phyloP scores from a whole-genome alignment of 2,329 filamentous ascomycete genomes.

The Hymenoscyphus repandus region DNA sequence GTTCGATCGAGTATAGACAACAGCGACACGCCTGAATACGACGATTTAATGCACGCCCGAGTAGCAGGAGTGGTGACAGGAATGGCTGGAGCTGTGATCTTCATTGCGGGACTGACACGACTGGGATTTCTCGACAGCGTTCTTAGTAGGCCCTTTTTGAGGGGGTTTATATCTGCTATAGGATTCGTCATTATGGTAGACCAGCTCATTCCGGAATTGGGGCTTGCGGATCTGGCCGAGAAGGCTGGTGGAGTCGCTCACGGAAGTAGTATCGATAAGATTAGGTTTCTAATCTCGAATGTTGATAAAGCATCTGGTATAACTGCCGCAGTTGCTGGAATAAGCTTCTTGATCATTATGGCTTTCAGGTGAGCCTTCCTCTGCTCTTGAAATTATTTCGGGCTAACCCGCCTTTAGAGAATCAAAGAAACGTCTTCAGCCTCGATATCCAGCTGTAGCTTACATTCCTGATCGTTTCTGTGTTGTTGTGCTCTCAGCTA shows the following conservation, averaged over 20 bases:
- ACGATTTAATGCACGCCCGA: conserved; percentile 64
- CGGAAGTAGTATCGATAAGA: conserved; percentile 80
- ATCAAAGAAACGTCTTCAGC: conserved; percentile 74
- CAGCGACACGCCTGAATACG: conserved; percentile 59
- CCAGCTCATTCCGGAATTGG: conserved; percentile 86
- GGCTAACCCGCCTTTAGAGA: conserved; percentile 47
- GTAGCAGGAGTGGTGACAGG: conserved; percentile 86
- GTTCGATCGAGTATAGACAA: conserved; percentile 71
- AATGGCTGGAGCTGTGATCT: conserved; percentile 80
- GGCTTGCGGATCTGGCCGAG: conserved; percentile 62
- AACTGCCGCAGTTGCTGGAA: conserved; percentile 70
- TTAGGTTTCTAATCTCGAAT: conserved; percentile 71
- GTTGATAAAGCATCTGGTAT: conserved; percentile 62
- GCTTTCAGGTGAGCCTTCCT: conserved; percentile 60
- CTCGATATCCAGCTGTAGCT: conserved; percentile 71
- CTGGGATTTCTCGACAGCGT: conserved; percentile 94
- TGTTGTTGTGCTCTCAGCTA: conserved; percentile 78
- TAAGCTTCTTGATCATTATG: conserved; percentile 86
- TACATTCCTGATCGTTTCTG: conserved; percentile 90
- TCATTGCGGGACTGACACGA: conserved; percentile 79
- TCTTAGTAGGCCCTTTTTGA: conserved; percentile 82
- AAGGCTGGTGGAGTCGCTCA: conserved; percentile 62
- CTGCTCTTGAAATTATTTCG: neutral
- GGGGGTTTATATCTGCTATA: conserved; percentile 96
- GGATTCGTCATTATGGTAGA: conserved; percentile 95